Conservation (phyloP, 1,139 yeast species). For the Candida sp. region DNA sequence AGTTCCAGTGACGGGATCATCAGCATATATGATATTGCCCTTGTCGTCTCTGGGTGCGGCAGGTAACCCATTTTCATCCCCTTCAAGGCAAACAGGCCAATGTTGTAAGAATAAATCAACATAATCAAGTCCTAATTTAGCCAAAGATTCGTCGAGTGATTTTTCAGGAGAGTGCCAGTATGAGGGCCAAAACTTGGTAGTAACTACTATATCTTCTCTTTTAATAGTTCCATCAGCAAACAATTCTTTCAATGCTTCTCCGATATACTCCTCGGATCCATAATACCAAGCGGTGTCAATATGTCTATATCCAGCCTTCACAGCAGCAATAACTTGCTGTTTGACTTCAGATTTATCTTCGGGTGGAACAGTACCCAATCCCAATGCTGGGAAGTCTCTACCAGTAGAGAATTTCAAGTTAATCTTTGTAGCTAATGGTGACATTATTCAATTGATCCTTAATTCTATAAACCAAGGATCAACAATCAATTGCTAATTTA, state of each 20-base stretch:
- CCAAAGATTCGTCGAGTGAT: slow-evolving; percentile 32
- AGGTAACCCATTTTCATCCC: slow-evolving; percentile 37
- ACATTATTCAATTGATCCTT: neutral
- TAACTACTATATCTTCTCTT: slow-evolving; percentile 56
- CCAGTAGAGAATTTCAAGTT: slow-evolving; percentile 28
- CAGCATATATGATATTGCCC: slow-evolving; percentile 42
- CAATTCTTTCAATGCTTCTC: slow-evolving; percentile 47
- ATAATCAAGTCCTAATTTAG: slow-evolving; percentile 48
- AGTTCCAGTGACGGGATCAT: slow-evolving; percentile 34
- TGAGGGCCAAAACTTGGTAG: slow-evolving; percentile 60
- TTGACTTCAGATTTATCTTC: slow-evolving; percentile 30
- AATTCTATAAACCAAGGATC: neutral
- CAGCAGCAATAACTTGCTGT: slow-evolving; percentile 35
- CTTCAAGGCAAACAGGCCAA: slow-evolving; percentile 51
- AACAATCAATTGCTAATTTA: neutral
- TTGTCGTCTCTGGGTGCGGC: slow-evolving; percentile 30
- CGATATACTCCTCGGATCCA: slow-evolving; percentile 48
- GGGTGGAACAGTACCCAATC: slow-evolving; percentile 37
- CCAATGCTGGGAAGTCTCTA: slow-evolving; percentile 32
- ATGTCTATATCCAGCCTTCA: slow-evolving; percentile 39
- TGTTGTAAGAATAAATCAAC: slow-evolving; percentile 59
- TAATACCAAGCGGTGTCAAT: slow-evolving; percentile 47
- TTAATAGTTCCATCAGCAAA: slow-evolving; percentile 45
- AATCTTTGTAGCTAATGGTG: slow-evolving; percentile 18
- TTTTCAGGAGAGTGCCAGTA: slow-evolving; percentile 33